phyloP scores from a whole-genome alignment of 345 rosid species.

The Erucastrum elatum region DNA sequence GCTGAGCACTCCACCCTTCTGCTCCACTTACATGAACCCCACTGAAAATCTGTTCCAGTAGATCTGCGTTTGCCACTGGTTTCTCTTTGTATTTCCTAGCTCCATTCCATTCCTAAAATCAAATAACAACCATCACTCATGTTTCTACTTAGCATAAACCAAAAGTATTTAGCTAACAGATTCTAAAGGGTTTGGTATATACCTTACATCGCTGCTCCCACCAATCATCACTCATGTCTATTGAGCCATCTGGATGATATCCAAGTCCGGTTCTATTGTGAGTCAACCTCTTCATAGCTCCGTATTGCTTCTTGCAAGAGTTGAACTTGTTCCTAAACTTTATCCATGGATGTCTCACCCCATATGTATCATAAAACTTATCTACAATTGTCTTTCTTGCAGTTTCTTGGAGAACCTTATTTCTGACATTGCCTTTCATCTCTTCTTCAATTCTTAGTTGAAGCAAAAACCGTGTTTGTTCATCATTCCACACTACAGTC shows the following conservation, averaged over 20 bases:
- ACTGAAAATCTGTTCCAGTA: not conserved
- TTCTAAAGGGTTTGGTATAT: not conserved
- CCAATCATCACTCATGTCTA: not conserved
- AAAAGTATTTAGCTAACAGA: not conserved
- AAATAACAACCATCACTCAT: not conserved
- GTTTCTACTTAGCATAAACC: not conserved
- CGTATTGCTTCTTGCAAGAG: not conserved
- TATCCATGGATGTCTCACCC: not conserved
- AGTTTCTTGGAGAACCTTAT: not conserved
- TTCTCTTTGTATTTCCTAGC: not conserved
- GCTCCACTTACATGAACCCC: not conserved
- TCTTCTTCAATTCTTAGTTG: not conserved
- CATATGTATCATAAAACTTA: not conserved
- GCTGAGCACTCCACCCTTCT: constrained; percentile 6
- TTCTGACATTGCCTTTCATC: not conserved
- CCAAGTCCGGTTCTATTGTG: not conserved
- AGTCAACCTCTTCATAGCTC: not conserved
- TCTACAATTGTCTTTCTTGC: not conserved
- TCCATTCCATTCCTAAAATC: constrained; percentile 4
- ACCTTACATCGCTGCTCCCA: not conserved
- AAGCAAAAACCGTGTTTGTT: not conserved
- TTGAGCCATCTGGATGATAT: not conserved
- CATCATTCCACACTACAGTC: not conserved
- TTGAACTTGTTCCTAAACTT: not conserved
- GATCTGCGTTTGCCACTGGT: not conserved